Base-by-base conservation (phyloP, 169 alveolate genomes). In the Eimeria sp. region DNA sequence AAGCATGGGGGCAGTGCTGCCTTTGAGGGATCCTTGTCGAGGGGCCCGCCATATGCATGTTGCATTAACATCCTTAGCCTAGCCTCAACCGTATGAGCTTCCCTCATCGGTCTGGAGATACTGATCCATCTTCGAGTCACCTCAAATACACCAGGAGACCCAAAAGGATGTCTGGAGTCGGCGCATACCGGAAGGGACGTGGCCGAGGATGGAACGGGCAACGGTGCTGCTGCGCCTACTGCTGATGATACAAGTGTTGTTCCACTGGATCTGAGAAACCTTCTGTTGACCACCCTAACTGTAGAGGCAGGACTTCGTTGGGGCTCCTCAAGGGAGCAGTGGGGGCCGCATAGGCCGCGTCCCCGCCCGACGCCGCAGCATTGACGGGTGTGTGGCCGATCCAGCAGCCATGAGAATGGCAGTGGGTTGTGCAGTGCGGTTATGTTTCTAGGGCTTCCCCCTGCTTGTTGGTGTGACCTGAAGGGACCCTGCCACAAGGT, bases 81-180 rank as follows among this genome's bases (percentile, higher is more conserved):
- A 78, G 46, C 33, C 60, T 85, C 91, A 30, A 78, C 60, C 20
- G 91, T 85, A 52, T 43, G 66, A 54, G 91, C 91, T 52, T 49
- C 58, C 80, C 80, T 56, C 52, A 85, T 40, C 43, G 54, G 40
- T 30, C 64, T 58, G 40, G 60, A 85, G 18, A 33, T 14, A 16
- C 23, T n/a, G n/a, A 85, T 68, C 91, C 91, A 85, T 85, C 78
- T 85, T 68, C 91, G 78, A 30, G 66, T 23, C 9, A 37, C 80
- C 80, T 62, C 91, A 62, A 62, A 40, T 37, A 43, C 56, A 2
- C 43, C 60, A 46, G 91, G 27, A 4, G 82, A 23, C 62, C 30
- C 60, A 25, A 62, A 18, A 11, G 78, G 78, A 23, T 40, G 43
- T 20, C 27, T 10, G 13, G 27, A 40, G 78, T 16, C 33, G 30